Evolutionary conservation across 306 rosid genomes (phyloP).

Genomic region (Inga leiocalycina): DNA sequence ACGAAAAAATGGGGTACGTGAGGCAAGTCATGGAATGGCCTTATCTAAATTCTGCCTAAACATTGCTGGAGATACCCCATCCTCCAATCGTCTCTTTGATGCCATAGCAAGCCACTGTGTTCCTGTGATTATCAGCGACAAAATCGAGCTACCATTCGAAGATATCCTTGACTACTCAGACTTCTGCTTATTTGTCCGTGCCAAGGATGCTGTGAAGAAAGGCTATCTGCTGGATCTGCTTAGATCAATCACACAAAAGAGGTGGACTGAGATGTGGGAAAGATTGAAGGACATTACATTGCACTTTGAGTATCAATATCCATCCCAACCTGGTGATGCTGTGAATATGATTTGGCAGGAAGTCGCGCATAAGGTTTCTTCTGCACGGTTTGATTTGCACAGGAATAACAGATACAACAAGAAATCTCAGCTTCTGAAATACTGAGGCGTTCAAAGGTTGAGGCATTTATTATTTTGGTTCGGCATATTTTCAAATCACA

Average conservation of each 20-base stretch:
- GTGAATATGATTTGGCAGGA: constrained; percentile 87
- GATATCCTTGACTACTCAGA: constrained; percentile 84
- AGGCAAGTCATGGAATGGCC: constrained; percentile 84
- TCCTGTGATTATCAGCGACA: constrained; percentile 85
- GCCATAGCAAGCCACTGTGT: constrained; percentile 90
- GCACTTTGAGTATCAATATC: constrained; percentile 79
- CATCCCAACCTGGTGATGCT: constrained; percentile 73
- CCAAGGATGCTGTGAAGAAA: constrained; percentile 59
- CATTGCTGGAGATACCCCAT: constrained; percentile 93
- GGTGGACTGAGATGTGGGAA: constrained; percentile 86
- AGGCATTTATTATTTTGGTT: neutral
- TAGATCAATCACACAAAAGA: constrained; percentile 54
- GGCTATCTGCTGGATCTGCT: constrained; percentile 76
- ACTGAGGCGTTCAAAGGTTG: constrained; percentile 24
- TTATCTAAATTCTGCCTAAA: constrained; percentile 83
- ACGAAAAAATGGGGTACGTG: constrained; percentile 60
- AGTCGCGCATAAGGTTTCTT: constrained; percentile 60
- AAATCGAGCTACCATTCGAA: constrained; percentile 88
- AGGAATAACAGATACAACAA: constrained; percentile 62
- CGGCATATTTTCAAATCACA: neutral
- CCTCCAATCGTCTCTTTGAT: constrained; percentile 88
- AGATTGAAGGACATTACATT: constrained; percentile 64
- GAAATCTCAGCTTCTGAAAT: constrained; percentile 52
- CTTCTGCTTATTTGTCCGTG: constrained; percentile 66
- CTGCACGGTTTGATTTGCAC: constrained; percentile 45